A percentile compares a stretch with the other conserved stretches of the same genome.
Evolutionary conservation across 164 flowering plant genomes (phyloP).

Genomic region (Nymphaea colorata): DNA sequence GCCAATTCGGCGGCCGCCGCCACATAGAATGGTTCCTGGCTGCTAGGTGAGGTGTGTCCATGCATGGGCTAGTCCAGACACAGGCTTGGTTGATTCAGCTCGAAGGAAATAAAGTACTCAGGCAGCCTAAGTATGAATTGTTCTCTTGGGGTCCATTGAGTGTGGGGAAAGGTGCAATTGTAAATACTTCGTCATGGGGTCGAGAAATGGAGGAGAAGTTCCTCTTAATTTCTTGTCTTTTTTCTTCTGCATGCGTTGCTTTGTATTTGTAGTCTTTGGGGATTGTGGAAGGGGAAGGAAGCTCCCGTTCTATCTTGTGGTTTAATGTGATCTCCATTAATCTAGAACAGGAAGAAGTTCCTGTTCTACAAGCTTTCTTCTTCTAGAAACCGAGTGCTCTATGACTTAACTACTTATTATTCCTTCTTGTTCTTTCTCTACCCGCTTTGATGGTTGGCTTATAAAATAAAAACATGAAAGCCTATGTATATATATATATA

Average conservation of each 20-base stretch:
- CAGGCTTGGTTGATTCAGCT: background rate
- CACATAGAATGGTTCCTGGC: conserved; percentile 17
- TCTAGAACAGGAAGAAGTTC: background rate
- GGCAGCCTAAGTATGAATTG: background rate
- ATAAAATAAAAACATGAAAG: too few species aligned
- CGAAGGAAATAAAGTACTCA: background rate
- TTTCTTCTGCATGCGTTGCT: too few species aligned
- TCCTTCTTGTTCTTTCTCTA: background rate
- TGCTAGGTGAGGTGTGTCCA: background rate
- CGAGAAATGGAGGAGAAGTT: too few species aligned
- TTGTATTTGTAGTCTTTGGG: background rate
- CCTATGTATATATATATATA: too few species aligned
- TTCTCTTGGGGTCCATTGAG: background rate
- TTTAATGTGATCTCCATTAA: too few species aligned
- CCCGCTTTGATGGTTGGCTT: background rate
- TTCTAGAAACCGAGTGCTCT: too few species aligned
- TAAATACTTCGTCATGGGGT: background rate
- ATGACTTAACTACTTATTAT: too few species aligned
- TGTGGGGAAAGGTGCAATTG: background rate
- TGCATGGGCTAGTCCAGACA: background rate
- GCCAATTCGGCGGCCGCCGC: conserved; percentile 17
- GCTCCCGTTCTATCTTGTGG: too few species aligned
- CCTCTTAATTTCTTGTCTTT: too few species aligned
- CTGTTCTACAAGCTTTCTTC: background rate
- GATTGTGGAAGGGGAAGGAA: background rate